Percentiles rank a stretch among this genome's conserved stretches.
Conservation (phyloP, 2,329 filamentous ascomycete genomes). For the Endoconidiophora laricicola region DNA sequence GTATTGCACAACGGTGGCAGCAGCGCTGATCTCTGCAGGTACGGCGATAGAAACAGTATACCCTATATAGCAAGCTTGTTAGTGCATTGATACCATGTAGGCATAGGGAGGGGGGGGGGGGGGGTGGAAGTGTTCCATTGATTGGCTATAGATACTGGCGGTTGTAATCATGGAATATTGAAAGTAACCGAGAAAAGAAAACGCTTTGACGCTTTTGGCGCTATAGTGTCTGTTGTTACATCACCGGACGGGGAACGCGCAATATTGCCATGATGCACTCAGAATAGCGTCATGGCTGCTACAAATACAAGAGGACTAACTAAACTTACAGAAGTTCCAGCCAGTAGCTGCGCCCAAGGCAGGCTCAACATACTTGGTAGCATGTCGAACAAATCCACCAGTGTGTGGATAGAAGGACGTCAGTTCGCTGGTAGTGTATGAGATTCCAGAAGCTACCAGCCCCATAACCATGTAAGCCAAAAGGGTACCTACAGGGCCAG, state of each 20-base stretch:
- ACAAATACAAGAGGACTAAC: neutral
- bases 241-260: too few species aligned
- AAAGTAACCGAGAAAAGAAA: too few species aligned
- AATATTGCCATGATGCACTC: too few species aligned
- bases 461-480: constrained; percentile 27
- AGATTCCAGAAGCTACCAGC: constrained; percentile 39
- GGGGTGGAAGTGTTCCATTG: too few species aligned
- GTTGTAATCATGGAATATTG: too few species aligned
- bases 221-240: too few species aligned
- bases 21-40: constrained; percentile 24
- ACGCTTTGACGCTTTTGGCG: too few species aligned
- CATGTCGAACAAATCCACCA: constrained; percentile 19
- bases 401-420: constrained; percentile 18
- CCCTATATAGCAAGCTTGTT: constrained; percentile 25
- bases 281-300: neutral
- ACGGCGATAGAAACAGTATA: constrained; percentile 26
- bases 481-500: constrained; percentile 26
- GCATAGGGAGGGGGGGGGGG: too few species aligned
- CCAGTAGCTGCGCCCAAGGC: constrained; percentile 17
- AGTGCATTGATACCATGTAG: neutral
- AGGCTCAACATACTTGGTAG: constrained; percentile 19
- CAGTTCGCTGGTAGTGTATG: constrained; percentile 26
- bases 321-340: constrained; percentile 8
- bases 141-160: too few species aligned
- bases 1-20: constrained; percentile 23